These are phyloP conservation scores for Terfezia claveryi DNA, from an alignment of 495 filamentous ascomycete genomes.

Conservation along the genomic window DNA sequence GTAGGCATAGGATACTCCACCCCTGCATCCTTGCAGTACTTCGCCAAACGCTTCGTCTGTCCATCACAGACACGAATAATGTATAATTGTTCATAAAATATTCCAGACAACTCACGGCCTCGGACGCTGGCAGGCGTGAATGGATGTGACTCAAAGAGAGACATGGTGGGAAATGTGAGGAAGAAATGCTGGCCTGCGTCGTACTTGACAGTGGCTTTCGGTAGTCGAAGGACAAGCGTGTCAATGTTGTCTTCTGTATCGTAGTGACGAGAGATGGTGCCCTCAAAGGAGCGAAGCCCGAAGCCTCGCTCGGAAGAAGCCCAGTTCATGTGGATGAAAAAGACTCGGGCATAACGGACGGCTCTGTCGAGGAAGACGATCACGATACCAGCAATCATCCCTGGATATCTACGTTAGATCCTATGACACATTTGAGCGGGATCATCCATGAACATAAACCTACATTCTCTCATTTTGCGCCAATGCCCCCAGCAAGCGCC, in stretches of 20 bases:
- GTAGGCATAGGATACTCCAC: constrained; percentile 24
- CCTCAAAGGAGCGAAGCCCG: constrained; percentile 30
- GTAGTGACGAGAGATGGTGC: constrained; percentile 26
- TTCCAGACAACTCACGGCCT: constrained; percentile 7
- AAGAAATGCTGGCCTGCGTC: constrained; percentile 44
- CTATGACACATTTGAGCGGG: background rate
- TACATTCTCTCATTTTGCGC: constrained; percentile 35
- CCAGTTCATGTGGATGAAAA: constrained; percentile 31
- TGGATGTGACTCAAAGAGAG: constrained; percentile 45
- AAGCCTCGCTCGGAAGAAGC: constrained; percentile 17
- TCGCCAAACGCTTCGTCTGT: constrained; percentile 33
- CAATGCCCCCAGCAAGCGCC: constrained; percentile 49
- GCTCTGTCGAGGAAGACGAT: constrained; percentile 35
- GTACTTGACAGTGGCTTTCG: constrained; percentile 33
- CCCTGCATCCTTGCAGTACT: constrained; percentile 20
- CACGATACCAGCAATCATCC: constrained; percentile 34
- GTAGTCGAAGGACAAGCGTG: constrained; percentile 30
- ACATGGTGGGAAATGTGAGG: constrained; percentile 35
- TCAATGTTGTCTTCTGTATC: constrained; percentile 31
- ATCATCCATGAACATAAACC: background rate
- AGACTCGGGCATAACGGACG: constrained; percentile 28
- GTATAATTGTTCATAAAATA: constrained; percentile 31
- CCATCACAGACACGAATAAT: constrained; percentile 37
- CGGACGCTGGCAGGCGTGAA: constrained; percentile 38
- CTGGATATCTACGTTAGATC: background rate